Evolutionary conservation across 2,329 filamentous ascomycete genomes (phyloP), one percentile per base, ranked within the genome.

Genomic region (Cytospora chrysosperma): DNA sequence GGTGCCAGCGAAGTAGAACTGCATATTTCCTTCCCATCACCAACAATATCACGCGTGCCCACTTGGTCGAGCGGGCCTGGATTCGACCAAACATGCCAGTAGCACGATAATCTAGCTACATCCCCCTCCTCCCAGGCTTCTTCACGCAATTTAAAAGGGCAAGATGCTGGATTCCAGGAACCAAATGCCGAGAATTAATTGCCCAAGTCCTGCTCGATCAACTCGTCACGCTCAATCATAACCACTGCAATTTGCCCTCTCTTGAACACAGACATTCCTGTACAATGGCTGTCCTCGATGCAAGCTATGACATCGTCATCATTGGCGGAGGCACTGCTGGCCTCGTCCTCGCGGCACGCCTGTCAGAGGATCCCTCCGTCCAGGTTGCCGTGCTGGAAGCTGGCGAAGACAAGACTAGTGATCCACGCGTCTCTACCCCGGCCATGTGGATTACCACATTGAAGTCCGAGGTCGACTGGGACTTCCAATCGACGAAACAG

Each of bases 241-340:
- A 7, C 37, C 17, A 19, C 37, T 40, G 37, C 37, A 40, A 34
- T 6, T 17, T 40, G 7, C n/a, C 15, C 17, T 9, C 8, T 40
- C n/a, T n/a, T 43, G 21, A 3, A 47, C 8, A 47, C 3, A 47
- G 2, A 12, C 40, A 47, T n/a, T 9, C 40, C 9, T 6, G n/a
- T 24, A 10, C 19, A 21, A 47, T 24, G 43, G 43, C 43, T 6
- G 43, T 24, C 2, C n/a, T 24, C n/a, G 15, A 40, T n/a, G 37
- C 37, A 40, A 40, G 37, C 19, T 81, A 77, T 72, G 78, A 82
- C 70, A 81, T 79, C 69, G 70, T 82, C 65, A 74, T 82, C 56
- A 78, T 81, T n/a, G 80, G 80, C 50, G 79, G 79, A n/a, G 80
- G 80, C 15, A 82, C 79, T 2, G 76, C 79, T 27, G 80, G 80